A percentile compares a stretch with the other conserved stretches of the same genome.
These are phyloP conservation scores for Astrothelium macrocarpum DNA, from an alignment of 495 filamentous ascomycete genomes.

Conservation along the genomic window DNA sequence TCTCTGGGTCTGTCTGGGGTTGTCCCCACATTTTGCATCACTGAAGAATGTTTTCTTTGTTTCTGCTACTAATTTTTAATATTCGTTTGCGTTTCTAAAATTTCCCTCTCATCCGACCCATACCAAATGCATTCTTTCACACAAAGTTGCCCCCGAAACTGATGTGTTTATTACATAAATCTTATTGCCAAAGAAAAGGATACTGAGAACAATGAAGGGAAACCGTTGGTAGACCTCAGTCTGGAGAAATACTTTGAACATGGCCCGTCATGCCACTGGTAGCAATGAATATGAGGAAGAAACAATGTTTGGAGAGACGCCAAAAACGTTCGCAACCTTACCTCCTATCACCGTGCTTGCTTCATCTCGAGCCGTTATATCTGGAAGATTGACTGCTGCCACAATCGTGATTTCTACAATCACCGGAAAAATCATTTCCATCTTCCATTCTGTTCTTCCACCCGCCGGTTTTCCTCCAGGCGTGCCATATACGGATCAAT, in stretches of 20 bases:
- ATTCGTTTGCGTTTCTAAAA: no score
- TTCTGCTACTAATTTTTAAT: no score
- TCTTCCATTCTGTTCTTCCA: constrained; percentile 65
- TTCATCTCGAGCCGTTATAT: constrained; percentile 68
- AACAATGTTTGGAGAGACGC: neutral
- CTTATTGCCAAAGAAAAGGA: no score
- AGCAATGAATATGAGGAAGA: neutral
- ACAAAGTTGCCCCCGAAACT: no score
- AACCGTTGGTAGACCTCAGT: neutral
- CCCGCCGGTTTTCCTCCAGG: constrained; percentile 58
- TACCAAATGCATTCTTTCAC: no score
- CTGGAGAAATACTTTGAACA: neutral
- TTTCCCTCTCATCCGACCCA: no score
- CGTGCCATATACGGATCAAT: constrained; percentile 71
- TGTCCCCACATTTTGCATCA: neutral
- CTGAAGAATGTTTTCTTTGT: neutral
- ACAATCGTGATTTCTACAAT: constrained; percentile 69
- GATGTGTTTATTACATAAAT: no score
- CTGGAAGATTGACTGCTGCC: constrained; percentile 56
- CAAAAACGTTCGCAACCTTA: constrained; percentile 5
- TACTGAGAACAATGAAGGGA: no score
- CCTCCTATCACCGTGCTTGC: constrained; percentile 58
- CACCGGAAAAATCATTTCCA: constrained; percentile 76
- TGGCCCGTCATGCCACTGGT: constrained; percentile 17
- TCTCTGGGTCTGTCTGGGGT: neutral